A percentile compares a stretch with the other conserved stretches of the same genome.
phyloP scores from a whole-genome alignment of 768 basidiomycete species.

The Nevesoporus exiguus region DNA sequence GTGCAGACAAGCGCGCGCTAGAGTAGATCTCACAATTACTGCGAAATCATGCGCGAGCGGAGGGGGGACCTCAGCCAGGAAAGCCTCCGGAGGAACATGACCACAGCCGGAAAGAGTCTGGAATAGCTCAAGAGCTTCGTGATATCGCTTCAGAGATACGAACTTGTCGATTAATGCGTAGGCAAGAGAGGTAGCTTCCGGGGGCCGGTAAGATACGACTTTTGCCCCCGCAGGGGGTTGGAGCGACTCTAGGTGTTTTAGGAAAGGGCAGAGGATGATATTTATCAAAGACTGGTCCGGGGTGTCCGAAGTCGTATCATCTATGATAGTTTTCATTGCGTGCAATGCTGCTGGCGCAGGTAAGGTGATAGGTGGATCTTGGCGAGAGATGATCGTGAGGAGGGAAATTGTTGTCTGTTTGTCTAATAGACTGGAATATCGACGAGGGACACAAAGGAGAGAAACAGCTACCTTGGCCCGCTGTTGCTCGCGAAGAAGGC shows the following conservation, averaged over 20 bases:
- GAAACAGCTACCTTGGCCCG: conserved; percentile 26
- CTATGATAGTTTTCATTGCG: conserved; percentile 23
- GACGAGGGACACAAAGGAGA: conserved; percentile 25
- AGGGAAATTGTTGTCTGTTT: conserved; percentile 22
- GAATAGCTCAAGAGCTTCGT: conserved; percentile 45
- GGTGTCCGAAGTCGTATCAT: conserved; percentile 9
- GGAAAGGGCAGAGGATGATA: conserved; percentile 32
- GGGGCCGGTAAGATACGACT: conserved; percentile 38
- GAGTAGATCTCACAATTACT: conserved; percentile 45
- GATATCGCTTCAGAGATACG: conserved; percentile 32
- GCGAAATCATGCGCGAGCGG: conserved; percentile 37
- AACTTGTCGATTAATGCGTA: conserved; percentile 46
- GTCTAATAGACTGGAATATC: conserved; percentile 17
- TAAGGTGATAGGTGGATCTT: conserved; percentile 9
- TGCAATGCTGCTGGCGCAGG: conserved; percentile 15
- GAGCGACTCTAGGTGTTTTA: conserved; percentile 24
- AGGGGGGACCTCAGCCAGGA: conserved; percentile 36
- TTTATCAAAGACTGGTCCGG: conserved; percentile 24
- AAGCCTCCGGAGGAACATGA: conserved; percentile 46
- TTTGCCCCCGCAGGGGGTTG: conserved; percentile 26
- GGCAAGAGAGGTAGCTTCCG: conserved; percentile 35
- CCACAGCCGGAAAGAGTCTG: conserved; percentile 43
- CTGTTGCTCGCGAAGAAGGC: conserved; percentile 16
- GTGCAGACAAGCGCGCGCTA: conserved; percentile 50
- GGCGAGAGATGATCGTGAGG: conserved; percentile 18